Base-by-base conservation (phyloP, 495 filamentous ascomycete genomes). In the Penicillium bialowiezense region DNA sequence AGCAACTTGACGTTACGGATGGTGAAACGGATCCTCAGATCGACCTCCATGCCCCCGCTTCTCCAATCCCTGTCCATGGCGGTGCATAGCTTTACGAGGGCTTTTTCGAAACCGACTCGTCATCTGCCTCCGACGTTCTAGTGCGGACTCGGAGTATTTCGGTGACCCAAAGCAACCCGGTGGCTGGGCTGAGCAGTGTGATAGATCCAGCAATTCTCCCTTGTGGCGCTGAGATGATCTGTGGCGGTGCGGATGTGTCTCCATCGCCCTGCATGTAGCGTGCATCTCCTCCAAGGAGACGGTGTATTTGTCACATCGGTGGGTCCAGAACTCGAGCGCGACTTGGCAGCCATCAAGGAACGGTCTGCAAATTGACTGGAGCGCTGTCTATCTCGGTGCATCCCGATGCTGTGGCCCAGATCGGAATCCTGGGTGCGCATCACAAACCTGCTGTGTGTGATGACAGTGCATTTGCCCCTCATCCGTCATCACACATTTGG, bases 331-430 rank as follows among this genome's bases (percentile, higher is more conserved):
- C 29, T 44, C 28, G 1, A n/a, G n/a, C n/a, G n/a, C n/a, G n/a
- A n/a, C n/a, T n/a, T n/a, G n/a, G n/a, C 5, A 18, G n/a, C 29
- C 20, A 26, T 17, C 31, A 1, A 45, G 46, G 59, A 38, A 50
- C 45, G 21, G 46, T 36, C 40, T 41, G 43, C 29, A 51, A 51
- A 43, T 45, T 51, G 46, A 44, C 17, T 33, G 41, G 20, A 32
- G 14, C 32, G 35, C 53, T 36, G 38, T 55, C 46, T 33, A 48
- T 15, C 42, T 34, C 7, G 46, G 31, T 44, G 43, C 38, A 39
- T 46, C 40, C 51, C 52, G 50, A 64, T 54, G 21, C 36, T 56
- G 47, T 56, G 47, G 60, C 49, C 41, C 35, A 59, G 52, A 64
- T 64, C 58, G 43, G 51, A 56, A 61, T 48, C 29, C 36, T 29